Evolutionary conservation across 1,284 basidiomycete species (phyloP), one percentile per base, ranked within the genome.

Genomic region (Schizopora paradoxa): DNA sequence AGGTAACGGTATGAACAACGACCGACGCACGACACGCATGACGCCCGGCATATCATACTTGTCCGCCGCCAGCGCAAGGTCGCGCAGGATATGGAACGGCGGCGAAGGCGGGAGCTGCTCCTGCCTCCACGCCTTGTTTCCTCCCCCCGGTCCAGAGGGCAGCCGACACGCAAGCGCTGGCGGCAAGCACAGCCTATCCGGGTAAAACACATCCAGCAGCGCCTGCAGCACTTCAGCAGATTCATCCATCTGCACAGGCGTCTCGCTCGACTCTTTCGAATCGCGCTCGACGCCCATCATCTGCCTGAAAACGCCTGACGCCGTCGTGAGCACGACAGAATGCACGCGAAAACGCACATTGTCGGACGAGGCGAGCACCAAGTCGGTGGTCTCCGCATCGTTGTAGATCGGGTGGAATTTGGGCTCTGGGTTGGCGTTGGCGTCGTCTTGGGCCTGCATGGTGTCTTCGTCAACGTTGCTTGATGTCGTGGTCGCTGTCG

Each of bases 41-140:
- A 42, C 39, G 8, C 25, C 45, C 25, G 39, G 49, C 49, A 51
- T 51, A 6, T 51, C 49, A 32, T 41, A 51, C 31, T 51, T 51
- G 4, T 51, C 32, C 18, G 45, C 49, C 5, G 49, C 37, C 6
- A 39, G 23, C 29, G 32, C 16, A 38, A 38, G 40, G n/a, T n/a
- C 37, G 34, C 23, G 42, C 41, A 13, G 46, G 32, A 16, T 43
- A 16, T 18, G 16, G 19, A 23, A 36, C 29, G 1, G 19, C 18
- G 10, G 4, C n/a, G 8, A 21, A 13, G n/a, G n/a, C n/a, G 7
- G 41, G 14, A n/a, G n/a, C n/a, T n/a, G n/a, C n/a, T n/a, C n/a
- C n/a, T n/a, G n/a, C n/a, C n/a, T n/a, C n/a, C n/a, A n/a, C n/a
- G n/a, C n/a, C n/a, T n/a, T n/a, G n/a, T n/a, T n/a, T n/a, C n/a